Percentiles rank a stretch among this genome's conserved stretches.
Evolutionary conservation across 441 rosid genomes (phyloP).

Genomic region (Kokia cookei): DNA sequence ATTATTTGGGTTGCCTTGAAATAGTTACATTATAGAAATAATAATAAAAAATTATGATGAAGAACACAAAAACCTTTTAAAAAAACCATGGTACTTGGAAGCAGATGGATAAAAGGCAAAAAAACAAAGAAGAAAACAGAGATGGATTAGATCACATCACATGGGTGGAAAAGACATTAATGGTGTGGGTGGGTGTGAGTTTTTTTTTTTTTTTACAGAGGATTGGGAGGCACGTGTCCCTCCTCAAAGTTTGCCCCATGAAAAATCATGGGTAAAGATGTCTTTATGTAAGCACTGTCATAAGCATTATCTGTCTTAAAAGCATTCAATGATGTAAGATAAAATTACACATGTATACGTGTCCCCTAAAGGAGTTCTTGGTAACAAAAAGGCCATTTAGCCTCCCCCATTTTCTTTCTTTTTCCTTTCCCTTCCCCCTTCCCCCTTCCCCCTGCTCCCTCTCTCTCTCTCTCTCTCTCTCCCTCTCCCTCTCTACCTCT

Average conservation of each 20-base stretch:
- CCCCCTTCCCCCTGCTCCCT: background rate
- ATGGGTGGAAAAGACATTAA: conserved; percentile 6
- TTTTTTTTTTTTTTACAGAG: conserved; percentile 13
- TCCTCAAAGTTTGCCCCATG: conserved; percentile 19
- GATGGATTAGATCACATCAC: background rate
- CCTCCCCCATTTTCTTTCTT: conserved; percentile 2
- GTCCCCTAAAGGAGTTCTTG: conserved; percentile 24
- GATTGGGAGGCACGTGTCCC: conserved; percentile 33
- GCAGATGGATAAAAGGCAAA: background rate
- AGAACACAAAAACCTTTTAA: background rate
- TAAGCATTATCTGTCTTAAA: conserved; percentile 4
- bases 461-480: background rate
- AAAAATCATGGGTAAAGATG: conserved; percentile 23
- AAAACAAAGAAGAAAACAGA: background rate
- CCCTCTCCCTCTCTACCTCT: background rate
- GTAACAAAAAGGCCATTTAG: conserved; percentile 10
- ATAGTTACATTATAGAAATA: too few relatives aligned
- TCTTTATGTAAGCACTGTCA: conserved; percentile 19
- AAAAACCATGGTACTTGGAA: background rate
- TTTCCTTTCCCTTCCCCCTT: background rate
- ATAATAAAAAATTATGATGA: background rate
- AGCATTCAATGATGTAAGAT: conserved; percentile 29
- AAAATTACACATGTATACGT: conserved; percentile 25
- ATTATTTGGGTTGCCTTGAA: too few relatives aligned
- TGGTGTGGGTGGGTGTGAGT: conserved; percentile 13